phyloP scores from a whole-genome alignment of 2,329 filamentous ascomycete species.

The Arthrobotrys entomopaga region DNA sequence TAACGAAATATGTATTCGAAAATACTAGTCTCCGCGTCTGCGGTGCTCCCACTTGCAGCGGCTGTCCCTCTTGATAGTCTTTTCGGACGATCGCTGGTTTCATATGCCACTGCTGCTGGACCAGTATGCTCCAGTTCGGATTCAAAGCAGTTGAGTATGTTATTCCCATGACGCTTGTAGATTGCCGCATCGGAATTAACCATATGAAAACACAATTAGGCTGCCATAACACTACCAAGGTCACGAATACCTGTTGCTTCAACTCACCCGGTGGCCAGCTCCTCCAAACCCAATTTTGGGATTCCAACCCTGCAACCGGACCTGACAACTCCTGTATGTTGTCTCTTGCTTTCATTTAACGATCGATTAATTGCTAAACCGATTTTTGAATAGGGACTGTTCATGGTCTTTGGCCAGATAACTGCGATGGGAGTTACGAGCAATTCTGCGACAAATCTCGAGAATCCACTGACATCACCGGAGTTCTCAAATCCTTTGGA shows the following conservation, averaged over 20 bases:
- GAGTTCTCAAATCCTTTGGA: constrained; percentile 69
- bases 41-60: constrained; percentile 16
- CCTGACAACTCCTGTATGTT: constrained; percentile 75
- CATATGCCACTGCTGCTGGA: constrained; percentile 3
- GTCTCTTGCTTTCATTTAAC: constrained; percentile 70
- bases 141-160: constrained; percentile 45
- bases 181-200: not conserved
- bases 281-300: constrained; percentile 82
- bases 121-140: constrained; percentile 42
- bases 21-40: constrained; percentile 23
- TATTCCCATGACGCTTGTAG: not conserved
- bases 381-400: constrained; percentile 37
- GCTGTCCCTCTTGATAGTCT: constrained; percentile 40
- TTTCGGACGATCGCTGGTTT: constrained; percentile 20
- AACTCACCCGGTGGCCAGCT: constrained; percentile 77
- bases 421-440: constrained; percentile 72
- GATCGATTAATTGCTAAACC: not conserved
- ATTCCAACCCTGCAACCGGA: constrained; percentile 72
- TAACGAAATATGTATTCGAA: constrained; percentile 31
- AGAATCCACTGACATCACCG: constrained; percentile 73
- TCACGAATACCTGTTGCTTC: constrained; percentile 78
- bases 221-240: constrained; percentile 72
- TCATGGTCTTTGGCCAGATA: constrained; percentile 67
- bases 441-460: constrained; percentile 72
- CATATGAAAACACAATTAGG: constrained; percentile 58